Percentiles rank a stretch among this genome's conserved stretches.
phyloP scores from a whole-genome alignment of 139 green algal species.

The Gonium pectorale region DNA sequence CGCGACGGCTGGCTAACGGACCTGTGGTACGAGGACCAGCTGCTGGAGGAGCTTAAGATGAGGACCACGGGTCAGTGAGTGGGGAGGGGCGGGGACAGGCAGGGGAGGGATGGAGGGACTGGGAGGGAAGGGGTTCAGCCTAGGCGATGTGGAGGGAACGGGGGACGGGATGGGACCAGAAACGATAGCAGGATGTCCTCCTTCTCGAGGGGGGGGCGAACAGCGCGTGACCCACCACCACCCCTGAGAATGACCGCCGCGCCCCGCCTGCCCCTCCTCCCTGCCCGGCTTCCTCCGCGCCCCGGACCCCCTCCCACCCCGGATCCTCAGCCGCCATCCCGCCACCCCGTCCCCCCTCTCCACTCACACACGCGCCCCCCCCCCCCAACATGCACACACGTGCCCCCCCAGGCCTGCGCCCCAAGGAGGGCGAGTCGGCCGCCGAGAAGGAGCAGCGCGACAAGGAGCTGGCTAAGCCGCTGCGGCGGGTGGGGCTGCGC shows the following conservation, averaged over 20 bases:
- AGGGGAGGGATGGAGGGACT: too few species aligned
- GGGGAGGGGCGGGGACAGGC: too few species aligned
- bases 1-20: constrained; percentile 55
- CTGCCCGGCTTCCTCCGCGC: too few species aligned
- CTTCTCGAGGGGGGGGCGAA: too few species aligned
- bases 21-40: constrained; percentile 92
- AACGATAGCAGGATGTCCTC: too few species aligned
- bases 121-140: too few species aligned
- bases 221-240: too few species aligned
- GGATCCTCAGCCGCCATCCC: neutral
- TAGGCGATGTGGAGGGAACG: too few species aligned
- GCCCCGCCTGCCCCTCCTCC: too few species aligned
- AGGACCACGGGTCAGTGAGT: constrained; percentile 56
- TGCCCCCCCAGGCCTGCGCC: constrained; percentile 8
- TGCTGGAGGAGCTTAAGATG: constrained; percentile 84
- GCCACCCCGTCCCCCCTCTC: neutral
- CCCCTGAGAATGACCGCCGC: too few species aligned
- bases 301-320: too few species aligned
- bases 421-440: constrained; percentile 27
- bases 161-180: too few species aligned
- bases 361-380: neutral
- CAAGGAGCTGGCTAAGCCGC: constrained; percentile 50
- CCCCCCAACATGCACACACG: neutral
- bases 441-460: constrained; percentile 23
- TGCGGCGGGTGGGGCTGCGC: constrained; percentile 62